phyloP scores from a whole-genome alignment of 2,329 filamentous ascomycete species.

The Coniochaeta sp. region DNA sequence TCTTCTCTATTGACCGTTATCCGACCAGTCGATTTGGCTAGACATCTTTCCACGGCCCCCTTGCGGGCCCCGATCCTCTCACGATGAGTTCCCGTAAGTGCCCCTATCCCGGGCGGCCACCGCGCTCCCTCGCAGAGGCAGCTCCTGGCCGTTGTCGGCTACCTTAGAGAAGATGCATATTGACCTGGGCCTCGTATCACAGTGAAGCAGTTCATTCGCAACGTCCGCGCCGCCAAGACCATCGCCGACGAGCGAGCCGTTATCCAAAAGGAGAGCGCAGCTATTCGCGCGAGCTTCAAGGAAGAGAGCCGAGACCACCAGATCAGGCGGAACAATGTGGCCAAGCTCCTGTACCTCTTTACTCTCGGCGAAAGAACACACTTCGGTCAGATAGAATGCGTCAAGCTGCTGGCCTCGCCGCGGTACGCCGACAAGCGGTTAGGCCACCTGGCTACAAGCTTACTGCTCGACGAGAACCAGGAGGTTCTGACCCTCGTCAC shows the following conservation, averaged over 20 bases:
- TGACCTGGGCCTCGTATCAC: conserved; percentile 11
- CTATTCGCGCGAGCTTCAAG: conserved; percentile 93
- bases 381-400: conserved; percentile 98
- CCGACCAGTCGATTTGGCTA: conserved; percentile 1
- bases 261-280: conserved; percentile 97
- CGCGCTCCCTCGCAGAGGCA: not conserved
- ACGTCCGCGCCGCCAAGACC: conserved; percentile 96
- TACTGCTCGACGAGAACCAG: conserved; percentile 95
- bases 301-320: conserved; percentile 93
- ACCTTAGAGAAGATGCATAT: not conserved
- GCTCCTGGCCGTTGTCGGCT: not conserved
- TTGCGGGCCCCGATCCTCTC: conserved; percentile 3
- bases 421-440: conserved; percentile 96
- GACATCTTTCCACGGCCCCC: conserved; percentile 4
- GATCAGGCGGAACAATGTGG: conserved; percentile 96
- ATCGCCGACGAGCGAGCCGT: conserved; percentile 98
- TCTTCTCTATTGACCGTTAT: not conserved
- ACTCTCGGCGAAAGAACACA: conserved; percentile 95
- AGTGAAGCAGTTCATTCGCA: conserved; percentile 99
- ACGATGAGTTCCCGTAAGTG: conserved; percentile 4
- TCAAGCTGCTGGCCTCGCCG: conserved; percentile 93
- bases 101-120: not conserved
- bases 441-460: conserved; percentile 91
- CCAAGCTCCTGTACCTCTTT: conserved; percentile 96
- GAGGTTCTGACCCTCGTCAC: conserved; percentile 96